Conservation (phyloP, 2,329 filamentous ascomycete species). For the Tolypocladium nubicola region DNA sequence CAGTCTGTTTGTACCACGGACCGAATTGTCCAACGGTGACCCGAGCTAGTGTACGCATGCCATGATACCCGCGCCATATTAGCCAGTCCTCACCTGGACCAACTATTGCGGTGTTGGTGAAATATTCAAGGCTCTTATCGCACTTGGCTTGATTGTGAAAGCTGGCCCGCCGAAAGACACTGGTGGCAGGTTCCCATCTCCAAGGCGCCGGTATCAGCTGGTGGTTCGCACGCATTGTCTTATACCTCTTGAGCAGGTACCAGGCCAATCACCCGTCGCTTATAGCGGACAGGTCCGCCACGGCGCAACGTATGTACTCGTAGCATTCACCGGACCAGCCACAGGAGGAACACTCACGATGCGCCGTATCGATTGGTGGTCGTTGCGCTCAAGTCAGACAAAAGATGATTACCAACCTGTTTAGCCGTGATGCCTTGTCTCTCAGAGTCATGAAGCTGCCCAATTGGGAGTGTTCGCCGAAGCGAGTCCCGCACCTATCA, state of each 20-base stretch:
- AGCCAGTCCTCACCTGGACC: not conserved
- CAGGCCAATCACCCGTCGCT: no score
- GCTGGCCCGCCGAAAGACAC: not conserved
- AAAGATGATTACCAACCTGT: not conserved
- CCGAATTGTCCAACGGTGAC: not conserved
- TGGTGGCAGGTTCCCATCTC: not conserved
- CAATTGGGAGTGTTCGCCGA: not conserved
- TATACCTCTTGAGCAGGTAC: no score
- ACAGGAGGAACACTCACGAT: not conserved
- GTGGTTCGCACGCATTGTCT: no score
- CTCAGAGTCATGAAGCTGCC: not conserved
- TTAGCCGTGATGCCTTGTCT: not conserved
- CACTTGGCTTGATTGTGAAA: not conserved
- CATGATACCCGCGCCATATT: not conserved
- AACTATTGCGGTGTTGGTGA: not conserved
- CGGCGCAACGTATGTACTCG: not conserved
- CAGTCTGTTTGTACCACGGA: not conserved
- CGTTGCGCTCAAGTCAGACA: not conserved
- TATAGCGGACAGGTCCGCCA: not conserved
- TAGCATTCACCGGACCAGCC: not conserved
- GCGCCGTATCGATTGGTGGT: not conserved
- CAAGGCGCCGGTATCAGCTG: not conserved
- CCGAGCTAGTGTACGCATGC: not conserved
- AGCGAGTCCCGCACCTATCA: not conserved
- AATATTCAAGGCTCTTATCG: not conserved